Evolutionary conservation across 176 grass and related monocot genomes (phyloP).

Genomic region (Musa troglodytarum): DNA sequence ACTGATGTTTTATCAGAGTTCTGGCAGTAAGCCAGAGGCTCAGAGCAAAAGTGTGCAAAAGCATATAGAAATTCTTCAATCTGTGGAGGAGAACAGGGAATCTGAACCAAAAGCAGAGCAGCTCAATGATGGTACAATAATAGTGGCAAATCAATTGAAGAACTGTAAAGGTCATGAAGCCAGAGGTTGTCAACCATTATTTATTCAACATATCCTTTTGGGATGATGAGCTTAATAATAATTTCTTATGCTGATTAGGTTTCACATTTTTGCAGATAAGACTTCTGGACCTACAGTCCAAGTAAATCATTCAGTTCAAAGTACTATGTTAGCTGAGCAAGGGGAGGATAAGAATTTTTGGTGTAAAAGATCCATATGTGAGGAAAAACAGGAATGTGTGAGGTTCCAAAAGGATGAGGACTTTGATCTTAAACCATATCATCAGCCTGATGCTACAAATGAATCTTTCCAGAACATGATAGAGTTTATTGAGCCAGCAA

Average conservation of each 20-base stretch:
- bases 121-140: conserved; percentile 21
- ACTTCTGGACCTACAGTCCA: conserved; percentile 23
- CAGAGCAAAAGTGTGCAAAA: conserved; percentile 62
- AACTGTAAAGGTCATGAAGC: conserved; percentile 22
- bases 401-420: conserved; percentile 4
- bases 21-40: conserved; percentile 49
- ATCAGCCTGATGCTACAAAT: conserved; percentile 6
- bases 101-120: conserved; percentile 30
- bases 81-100: conserved; percentile 38
- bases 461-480: conserved; percentile 35
- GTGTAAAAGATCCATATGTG: conserved; percentile 29
- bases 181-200: conserved; percentile 6
- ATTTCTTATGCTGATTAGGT: conserved; percentile 10
- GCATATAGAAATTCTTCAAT: conserved; percentile 29
- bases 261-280: conserved; percentile 40
- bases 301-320: conserved; percentile 14
- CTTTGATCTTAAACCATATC: conserved; percentile 31
- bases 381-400: conserved; percentile 25
- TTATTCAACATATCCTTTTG: not conserved
- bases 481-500: conserved; percentile 29
- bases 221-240: not conserved
- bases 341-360: conserved; percentile 21
- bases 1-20: conserved; percentile 48
- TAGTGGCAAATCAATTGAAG: conserved; percentile 27
- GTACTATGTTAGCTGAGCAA: conserved; percentile 23